Percentiles rank a stretch among this genome's conserved stretches.
Conservation (phyloP, 306 rosid species). For the Gleditsia sinensis region DNA sequence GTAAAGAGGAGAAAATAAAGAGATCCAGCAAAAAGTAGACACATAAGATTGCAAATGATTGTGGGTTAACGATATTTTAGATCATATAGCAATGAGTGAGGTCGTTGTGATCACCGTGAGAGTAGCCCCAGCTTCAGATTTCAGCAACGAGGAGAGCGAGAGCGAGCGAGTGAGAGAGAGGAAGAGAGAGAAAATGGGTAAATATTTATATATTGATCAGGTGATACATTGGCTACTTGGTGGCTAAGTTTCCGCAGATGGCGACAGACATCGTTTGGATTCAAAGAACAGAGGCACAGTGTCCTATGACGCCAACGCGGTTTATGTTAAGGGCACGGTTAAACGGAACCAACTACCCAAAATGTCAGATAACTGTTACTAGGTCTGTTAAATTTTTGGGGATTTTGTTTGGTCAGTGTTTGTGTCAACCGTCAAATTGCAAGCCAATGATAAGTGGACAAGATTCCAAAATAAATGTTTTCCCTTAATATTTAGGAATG, state of each 20-base stretch:
- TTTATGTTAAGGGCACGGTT: background rate
- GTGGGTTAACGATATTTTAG: background rate
- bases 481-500: no score
- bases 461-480: no score
- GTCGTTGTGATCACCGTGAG: constrained; percentile 28
- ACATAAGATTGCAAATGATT: background rate
- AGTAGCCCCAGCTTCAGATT: constrained; percentile 23
- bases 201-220: no score
- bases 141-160: background rate
- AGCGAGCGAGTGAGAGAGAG: background rate
- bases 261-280: background rate
- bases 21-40: background rate
- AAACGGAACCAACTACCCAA: background rate
- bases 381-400: no score
- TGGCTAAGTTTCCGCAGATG: constrained; percentile 33
- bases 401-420: no score
- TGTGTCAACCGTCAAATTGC: no score
- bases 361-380: background rate
- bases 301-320: constrained; percentile 18
- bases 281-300: no score
- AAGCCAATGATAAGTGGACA: no score
- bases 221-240: constrained; percentile 21
- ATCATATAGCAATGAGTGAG: background rate
- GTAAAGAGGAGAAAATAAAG: background rate
- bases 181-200: background rate